phyloP scores from a whole-genome alignment of 2,329 filamentous ascomycete genomes.

The Reticulascus tulasneorum region DNA sequence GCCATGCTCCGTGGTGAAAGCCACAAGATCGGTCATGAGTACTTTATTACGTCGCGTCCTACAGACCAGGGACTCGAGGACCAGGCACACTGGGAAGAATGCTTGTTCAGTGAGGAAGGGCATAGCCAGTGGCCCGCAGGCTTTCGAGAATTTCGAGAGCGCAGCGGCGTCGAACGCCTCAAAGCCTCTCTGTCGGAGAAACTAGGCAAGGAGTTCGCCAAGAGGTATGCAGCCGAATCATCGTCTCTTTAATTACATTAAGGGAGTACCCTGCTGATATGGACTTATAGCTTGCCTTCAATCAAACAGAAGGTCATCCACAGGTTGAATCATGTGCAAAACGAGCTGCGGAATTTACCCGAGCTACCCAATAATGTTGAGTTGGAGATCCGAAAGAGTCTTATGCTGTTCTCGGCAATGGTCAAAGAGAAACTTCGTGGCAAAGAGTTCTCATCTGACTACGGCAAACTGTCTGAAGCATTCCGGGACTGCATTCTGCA shows the following conservation, averaged over 20 bases:
- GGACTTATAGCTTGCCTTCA: slow-evolving; percentile 39
- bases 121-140: slow-evolving; percentile 42
- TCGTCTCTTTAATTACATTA: background rate
- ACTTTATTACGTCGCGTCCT: slow-evolving; percentile 72
- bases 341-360: slow-evolving; percentile 55
- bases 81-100: slow-evolving; percentile 48
- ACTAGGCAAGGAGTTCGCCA: slow-evolving; percentile 50
- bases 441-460: slow-evolving; percentile 38
- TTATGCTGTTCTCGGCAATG: slow-evolving; percentile 52
- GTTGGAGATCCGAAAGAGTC: slow-evolving; percentile 57
- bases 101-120: slow-evolving; percentile 41
- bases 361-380: slow-evolving; percentile 66
- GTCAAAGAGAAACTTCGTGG: slow-evolving; percentile 52
- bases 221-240: slow-evolving; percentile 31
- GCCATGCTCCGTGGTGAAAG: slow-evolving; percentile 58
- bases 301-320: slow-evolving; percentile 49
- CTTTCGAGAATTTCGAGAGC: slow-evolving; percentile 43
- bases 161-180: slow-evolving; percentile 51
- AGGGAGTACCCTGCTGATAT: background rate
- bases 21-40: slow-evolving; percentile 67
- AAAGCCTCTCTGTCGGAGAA: slow-evolving; percentile 49
- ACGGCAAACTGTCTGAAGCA: slow-evolving; percentile 42
- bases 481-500: slow-evolving; percentile 46
- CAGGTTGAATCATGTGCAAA: slow-evolving; percentile 48
- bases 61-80: slow-evolving; percentile 50